A percentile compares a stretch with the other conserved stretches of the same genome.
Conservation (phyloP, 2,329 filamentous ascomycete species). For the Chaetomium strumarium region DNA sequence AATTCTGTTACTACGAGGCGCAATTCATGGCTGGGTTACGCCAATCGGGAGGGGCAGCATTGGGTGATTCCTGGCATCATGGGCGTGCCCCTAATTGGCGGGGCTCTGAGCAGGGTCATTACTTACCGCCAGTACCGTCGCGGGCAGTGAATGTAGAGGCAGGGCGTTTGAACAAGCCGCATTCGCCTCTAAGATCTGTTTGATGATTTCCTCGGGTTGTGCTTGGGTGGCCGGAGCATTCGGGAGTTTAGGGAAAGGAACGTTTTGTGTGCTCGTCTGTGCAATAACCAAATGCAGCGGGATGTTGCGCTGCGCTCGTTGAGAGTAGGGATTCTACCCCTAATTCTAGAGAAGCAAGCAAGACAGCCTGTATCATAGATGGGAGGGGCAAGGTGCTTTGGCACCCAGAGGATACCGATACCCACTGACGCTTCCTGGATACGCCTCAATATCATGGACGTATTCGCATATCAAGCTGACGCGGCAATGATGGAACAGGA, state of each 20-base stretch:
- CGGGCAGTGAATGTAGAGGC: slow-evolving; percentile 2
- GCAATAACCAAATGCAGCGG: slow-evolving; percentile 11
- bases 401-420: neutral
- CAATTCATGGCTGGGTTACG: neutral
- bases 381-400: neutral
- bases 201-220: neutral
- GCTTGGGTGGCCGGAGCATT: slow-evolving; percentile 2
- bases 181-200: neutral
- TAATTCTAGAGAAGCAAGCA: neutral
- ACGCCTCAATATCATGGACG: neutral
- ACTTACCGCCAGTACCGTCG: neutral
- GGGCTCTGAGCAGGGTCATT: neutral
- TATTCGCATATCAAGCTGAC: neutral
- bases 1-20: neutral
- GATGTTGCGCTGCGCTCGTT: slow-evolving; percentile 2
- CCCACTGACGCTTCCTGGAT: neutral
- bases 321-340: neutral
- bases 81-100: neutral
- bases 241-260: slow-evolving; percentile 2
- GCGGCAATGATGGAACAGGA: neutral
- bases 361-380: slow-evolving; percentile 7
- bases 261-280: slow-evolving; percentile 1
- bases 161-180: slow-evolving; percentile 2
- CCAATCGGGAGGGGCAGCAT: neutral
- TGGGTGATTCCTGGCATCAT: slow-evolving; percentile 1